Base-by-base conservation (phyloP, 129 eudicot genomes). In the Helianthus annuus region DNA sequence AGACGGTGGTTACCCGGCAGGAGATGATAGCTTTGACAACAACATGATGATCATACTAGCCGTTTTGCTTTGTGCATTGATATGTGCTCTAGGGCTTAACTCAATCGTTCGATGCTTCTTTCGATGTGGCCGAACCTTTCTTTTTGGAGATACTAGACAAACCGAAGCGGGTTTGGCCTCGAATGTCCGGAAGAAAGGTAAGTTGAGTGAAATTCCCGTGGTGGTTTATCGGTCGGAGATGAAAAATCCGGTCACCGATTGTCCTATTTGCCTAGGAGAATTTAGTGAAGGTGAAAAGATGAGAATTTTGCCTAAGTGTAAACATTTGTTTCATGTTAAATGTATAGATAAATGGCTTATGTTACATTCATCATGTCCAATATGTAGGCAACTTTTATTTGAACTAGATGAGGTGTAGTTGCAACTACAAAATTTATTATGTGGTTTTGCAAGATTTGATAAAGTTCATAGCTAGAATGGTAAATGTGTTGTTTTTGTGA, bases 11-110 rank as follows among this genome's bases (percentile, higher is more conserved):
- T 60, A 66, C 59, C 39, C 75, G 38, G 8, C 73, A 0, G 82
- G 80, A 22, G 85, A 84, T 0, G 76, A 81, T 6, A 80, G 40
- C 12, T 83, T 91, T 38, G 97, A 91, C 75, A 78, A 79, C 83
- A 91, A 91, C 79, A 91, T 91, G 96, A 83, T 88, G 79, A 84
- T 91, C 75, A 86, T 91, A 42, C 82, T 91, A 32, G 95, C 85
- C 0, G 91, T 84, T 9, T 75, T 91, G 81, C 72, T 91, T 4
- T 88, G 91, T 44, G 95, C 97, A 29, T 79, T 91, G 60, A 73
- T 91, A 55, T 88, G 88, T 54, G 92, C 96, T 1, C 85, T 91
- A 4, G 92, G 86, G 64, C 82, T 91, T 10, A 88, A 91, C 76
- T 83, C 96, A 3, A 68, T 88, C 0, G 81, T 91, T 0, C 85